Base-by-base conservation (phyloP, 2,329 filamentous ascomycete genomes). In the Didymella pinodella region DNA sequence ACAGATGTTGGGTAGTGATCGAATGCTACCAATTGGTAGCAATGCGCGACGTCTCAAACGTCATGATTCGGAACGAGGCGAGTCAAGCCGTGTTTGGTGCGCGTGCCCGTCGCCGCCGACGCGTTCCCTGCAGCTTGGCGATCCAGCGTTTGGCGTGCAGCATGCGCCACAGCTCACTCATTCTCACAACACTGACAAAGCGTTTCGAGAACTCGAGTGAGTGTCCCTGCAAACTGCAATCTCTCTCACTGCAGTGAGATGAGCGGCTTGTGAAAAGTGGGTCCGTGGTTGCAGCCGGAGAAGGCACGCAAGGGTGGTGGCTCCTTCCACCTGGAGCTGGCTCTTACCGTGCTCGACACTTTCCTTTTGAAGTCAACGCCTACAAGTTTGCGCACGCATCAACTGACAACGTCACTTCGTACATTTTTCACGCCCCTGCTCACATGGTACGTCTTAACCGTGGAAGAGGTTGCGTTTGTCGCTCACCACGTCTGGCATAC, bases 51-150 rank as follows among this genome's bases (percentile, higher is more conserved):
- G 50, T 16, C 40, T 36, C 56, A 50, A 54, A 59, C 56, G 56
- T 59, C 56, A 59, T 59, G 50, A n/a, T 41, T 28, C 46, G 45
- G 49, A 49, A 49, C 40, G 46, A 53, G 44, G 44, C 49, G 44
- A 53, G 34, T 53, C 49, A 31, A 49, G 49, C 26, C 55, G 45
- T 20, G 26, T 28, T 43, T 26, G 25, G 38, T 41, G 54, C 47
- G 54, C 47, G 54, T 40, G 47, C 40, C 46, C 41, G 49, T 50
- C 45, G 50, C 56, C 36, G 38, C 38, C 38, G 20, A 41, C 38
- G 38, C 38, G 56, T 54, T 41, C 56, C 56, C 56, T 59, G 56
- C 51, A 59, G 50, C 56, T 59, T 59, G 49, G 56, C 56, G 32
- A 40, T 46, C 48, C 28, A 47, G 36, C 45, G 45, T 49, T 43